Evolutionary conservation across 305 asterid genomes (phyloP).

Genomic region (Fraxinus sp.): DNA sequence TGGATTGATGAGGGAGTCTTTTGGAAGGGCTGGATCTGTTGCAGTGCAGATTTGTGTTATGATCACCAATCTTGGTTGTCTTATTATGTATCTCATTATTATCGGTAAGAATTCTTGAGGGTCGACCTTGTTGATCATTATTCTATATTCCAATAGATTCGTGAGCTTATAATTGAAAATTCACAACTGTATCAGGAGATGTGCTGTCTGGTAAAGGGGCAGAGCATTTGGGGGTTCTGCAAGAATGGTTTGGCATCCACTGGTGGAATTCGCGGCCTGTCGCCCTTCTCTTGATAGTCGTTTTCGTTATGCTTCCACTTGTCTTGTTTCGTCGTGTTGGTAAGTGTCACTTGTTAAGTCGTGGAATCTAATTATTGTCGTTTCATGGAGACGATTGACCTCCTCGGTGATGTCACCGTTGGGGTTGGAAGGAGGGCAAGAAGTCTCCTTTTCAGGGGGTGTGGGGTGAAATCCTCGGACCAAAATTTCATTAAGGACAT

Average conservation of each 20-base stretch:
- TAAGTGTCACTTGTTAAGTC: conserved; percentile 25
- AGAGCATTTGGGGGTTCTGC: conserved; percentile 80
- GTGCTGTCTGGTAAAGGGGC: conserved; percentile 84
- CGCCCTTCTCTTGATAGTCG: conserved; percentile 55
- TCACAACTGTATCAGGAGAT: conserved; percentile 53
- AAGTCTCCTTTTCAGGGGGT: neutral
- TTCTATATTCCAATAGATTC: neutral
- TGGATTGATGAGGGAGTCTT: conserved; percentile 80
- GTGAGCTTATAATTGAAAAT: neutral
- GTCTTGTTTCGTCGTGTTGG: conserved; percentile 87
- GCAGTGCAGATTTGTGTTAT: conserved; percentile 81
- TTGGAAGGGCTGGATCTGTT: conserved; percentile 64
- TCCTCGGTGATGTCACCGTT: neutral
- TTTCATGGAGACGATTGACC: neutral
- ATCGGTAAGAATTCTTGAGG: conserved; percentile 47
- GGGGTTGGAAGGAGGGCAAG: neutral
- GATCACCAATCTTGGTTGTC: conserved; percentile 84
- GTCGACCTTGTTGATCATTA: neutral
- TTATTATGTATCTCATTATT: conserved; percentile 81
- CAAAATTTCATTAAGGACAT: neutral
- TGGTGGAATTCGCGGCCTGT: conserved; percentile 89
- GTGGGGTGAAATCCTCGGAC: neutral
- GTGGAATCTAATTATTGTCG: neutral
- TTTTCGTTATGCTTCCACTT: conserved; percentile 68
- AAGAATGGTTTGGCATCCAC: conserved; percentile 87